Base-by-base conservation (phyloP, 179 eudicot genomes). In the Actinidia polygama region DNA sequence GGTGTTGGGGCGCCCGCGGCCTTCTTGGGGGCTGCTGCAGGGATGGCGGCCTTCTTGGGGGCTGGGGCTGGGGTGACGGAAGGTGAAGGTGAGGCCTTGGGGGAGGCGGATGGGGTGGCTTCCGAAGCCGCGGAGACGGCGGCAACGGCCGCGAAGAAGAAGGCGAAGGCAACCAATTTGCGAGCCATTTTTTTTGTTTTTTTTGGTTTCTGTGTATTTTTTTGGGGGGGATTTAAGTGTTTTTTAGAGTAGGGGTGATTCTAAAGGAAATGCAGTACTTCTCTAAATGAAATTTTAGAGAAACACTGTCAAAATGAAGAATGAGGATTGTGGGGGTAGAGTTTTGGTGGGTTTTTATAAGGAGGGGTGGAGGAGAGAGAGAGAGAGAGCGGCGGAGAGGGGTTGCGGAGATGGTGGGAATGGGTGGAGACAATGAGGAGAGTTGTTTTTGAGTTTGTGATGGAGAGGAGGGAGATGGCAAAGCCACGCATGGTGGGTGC, bases 261-360 rank as follows among this genome's bases (percentile, higher is more conserved):
- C 54, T 46, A 47, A 50, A 5, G 53, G 30, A 50, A 12, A 71
- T 10, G 30, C 59, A 73, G 77, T 30, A 51, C 40, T 73, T 73
- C 77, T 73, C 77, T 73, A 73, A 73, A 73, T 73, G 26, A 44
- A 30, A n/a, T n/a, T n/a, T 77, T 77, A 40, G 79, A 77, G 79
- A 77, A 77, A 77, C 79, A 77, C 67, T 58, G 79, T 40, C 26
- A 16, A 14, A 72, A 19, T 49, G n/a, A 78, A 72, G 78, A 72
- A 71, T 47, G 24, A 57, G 47, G 71, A 23, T 51, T 51, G 51
- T 62, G 16, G 30, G 10, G 57, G 53, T 16, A 70, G 54, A 49
- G 66, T 24, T 9, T 16, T 18, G 64, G 1, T 24, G 10, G 44
- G 66, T 7, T 71, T 70, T 16, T 71, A 70, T 80, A 80, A 46